Evolutionary conservation across 192 early-diverging fungal genomes (phyloP).

Genomic region (Geosiphon pyriformis): DNA sequence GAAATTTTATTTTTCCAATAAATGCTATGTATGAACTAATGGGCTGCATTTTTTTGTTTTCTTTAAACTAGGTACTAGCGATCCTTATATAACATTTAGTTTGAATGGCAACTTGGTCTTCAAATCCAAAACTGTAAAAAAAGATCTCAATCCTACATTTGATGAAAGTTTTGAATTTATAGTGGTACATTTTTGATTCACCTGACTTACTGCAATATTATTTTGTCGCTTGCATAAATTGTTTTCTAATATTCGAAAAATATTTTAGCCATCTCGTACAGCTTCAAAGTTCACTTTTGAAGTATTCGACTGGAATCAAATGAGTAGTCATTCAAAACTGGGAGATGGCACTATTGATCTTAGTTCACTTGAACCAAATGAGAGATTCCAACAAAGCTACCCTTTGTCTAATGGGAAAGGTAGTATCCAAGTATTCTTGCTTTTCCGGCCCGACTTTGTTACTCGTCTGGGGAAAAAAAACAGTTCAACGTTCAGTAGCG

Average conservation of each 20-base stretch:
- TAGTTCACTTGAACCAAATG: slow-evolving; percentile 44
- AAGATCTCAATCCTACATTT: slow-evolving; percentile 56
- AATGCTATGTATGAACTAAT: slow-evolving; percentile 23
- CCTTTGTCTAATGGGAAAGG: slow-evolving; percentile 31
- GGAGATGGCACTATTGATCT: slow-evolving; percentile 51
- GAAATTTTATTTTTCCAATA: not conserved
- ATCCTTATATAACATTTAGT: slow-evolving; percentile 59
- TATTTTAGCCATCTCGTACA: slow-evolving; percentile 37
- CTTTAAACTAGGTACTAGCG: slow-evolving; percentile 48
- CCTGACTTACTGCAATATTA: not conserved
- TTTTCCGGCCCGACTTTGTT: slow-evolving; percentile 49
- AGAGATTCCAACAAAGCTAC: slow-evolving; percentile 41
- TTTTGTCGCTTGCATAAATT: slow-evolving; percentile 31
- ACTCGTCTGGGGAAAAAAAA: slow-evolving; percentile 23
- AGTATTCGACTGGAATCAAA: slow-evolving; percentile 77
- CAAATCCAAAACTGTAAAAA: slow-evolving; percentile 54
- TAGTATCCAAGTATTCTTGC: slow-evolving; percentile 47
- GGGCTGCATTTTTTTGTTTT: slow-evolving; percentile 37
- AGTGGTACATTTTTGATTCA: slow-evolving; percentile 13
- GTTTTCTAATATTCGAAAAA: not conserved
- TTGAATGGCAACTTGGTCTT: slow-evolving; percentile 56
- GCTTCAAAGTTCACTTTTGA: slow-evolving; percentile 54
- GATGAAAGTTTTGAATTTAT: slow-evolving; percentile 35
- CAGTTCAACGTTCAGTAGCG: slow-evolving; percentile 37
- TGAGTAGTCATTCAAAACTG: slow-evolving; percentile 56